Evolutionary conservation across 352 stramenopile species (phyloP), one percentile per base, ranked within the genome.

Genomic region (Globisporangium rhizosaccharum): DNA sequence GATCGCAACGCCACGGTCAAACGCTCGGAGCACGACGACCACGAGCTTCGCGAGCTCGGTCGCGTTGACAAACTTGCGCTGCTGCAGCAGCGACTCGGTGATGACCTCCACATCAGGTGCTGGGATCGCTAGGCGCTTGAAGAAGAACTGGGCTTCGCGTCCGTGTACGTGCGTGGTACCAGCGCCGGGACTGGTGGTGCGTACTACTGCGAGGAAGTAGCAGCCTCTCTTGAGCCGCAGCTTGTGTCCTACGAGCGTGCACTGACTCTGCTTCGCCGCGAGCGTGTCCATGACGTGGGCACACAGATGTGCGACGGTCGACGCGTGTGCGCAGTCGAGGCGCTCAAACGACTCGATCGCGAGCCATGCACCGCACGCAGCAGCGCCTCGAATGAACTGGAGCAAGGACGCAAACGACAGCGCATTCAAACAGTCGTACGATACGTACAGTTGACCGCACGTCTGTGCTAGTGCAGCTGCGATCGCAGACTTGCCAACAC

Each of bases 341-440:
- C 72, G 53, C 0, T 81, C 65, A 0, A 83, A 61, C 12, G 75
- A 72, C 25, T 70, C 57, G 3, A 83, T 63, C 30, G 68, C 73
- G 15, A 92, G 56, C 80, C 80, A 90, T 17, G 80, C 77, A 4
- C 75, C 79, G n/a, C 63, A 76, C 0, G 72, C 65, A 14, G 77
- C 70, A 3, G 73, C 67, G 0, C 75, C 83, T 58, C 81, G 87
- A 18, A 87, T 41, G 28, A 83, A 85, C 51, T 71, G 66, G 0
- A 60, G 53, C 12, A 89, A 30, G 1, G 59, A 48, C 3, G 79
- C 58, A 26, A 86, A 66, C 7, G 63, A 63, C 7, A 59, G 56
- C 1, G 56, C 23, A 20, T 73, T 75, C 7, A 53, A 53, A 18
- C 73, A 76, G 9, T 81, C 65, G 47, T 73, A 83, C 3, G 53